Percentiles rank a stretch among this genome's conserved stretches.
Conservation (phyloP, 148 eudicot species). For the Drosera capensis region DNA sequence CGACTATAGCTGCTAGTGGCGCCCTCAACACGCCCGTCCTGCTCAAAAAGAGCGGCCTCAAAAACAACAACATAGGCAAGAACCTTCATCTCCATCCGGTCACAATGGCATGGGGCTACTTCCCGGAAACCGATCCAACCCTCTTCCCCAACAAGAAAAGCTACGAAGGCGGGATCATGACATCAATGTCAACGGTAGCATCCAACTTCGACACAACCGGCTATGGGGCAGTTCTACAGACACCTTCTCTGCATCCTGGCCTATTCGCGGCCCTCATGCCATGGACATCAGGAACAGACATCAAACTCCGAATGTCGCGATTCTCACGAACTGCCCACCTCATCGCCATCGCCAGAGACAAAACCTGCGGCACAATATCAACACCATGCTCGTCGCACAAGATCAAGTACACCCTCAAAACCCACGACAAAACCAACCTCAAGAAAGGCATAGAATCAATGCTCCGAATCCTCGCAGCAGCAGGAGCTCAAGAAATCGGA, state of each 20-base stretch:
- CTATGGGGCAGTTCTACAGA: conserved; percentile 46
- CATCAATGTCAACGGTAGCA: conserved; percentile 48
- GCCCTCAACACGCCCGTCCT: conserved; percentile 52
- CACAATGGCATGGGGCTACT: conserved; percentile 62
- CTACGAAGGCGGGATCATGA: conserved; percentile 65
- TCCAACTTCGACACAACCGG: conserved; percentile 18
- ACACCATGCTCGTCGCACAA: conserved; percentile 9
- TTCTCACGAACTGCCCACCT: conserved; percentile 59
- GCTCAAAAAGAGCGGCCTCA: conserved; percentile 42
- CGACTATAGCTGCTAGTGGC: conserved; percentile 50
- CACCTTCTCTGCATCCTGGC: conserved; percentile 66
- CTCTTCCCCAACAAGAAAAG: conserved; percentile 40
- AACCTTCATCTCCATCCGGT: conserved; percentile 67
- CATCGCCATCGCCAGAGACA: conserved; percentile 51
- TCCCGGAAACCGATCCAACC: conserved; percentile 19
- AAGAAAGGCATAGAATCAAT: conserved; percentile 33
- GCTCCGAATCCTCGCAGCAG: conserved; percentile 56
- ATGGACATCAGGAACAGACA: conserved; percentile 43
- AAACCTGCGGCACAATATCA: conserved; percentile 29
- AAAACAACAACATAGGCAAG: conserved; percentile 44
- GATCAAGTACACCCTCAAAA: conserved; percentile 25
- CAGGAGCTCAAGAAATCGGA: conserved; percentile 75
- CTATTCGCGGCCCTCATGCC: conserved; percentile 41
- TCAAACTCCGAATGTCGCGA: conserved; percentile 39
- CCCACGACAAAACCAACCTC: conserved; percentile 22